These are phyloP conservation scores for Fusarium sp. DNA, from an alignment of 2,329 filamentous ascomycete species.

Conservation along the genomic window DNA sequence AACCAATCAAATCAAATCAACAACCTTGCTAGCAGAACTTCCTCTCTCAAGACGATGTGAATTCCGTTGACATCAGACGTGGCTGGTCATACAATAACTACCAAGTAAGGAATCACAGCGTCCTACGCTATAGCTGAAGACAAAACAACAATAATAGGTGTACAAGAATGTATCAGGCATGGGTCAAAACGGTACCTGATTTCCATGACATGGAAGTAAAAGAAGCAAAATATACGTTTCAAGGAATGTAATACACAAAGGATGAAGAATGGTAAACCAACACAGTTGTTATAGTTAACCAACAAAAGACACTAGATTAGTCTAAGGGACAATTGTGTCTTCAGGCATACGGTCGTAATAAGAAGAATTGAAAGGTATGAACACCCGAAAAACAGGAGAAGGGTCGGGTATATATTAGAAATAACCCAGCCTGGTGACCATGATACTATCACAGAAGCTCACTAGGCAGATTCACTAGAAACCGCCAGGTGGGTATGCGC, in stretches of 20 bases:
- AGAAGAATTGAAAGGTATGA: slow-evolving; percentile 4
- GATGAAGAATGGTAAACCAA: background rate
- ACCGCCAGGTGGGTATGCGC: slow-evolving; percentile 58
- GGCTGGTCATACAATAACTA: background rate
- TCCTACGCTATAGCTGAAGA: background rate
- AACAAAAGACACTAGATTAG: slow-evolving; percentile 19
- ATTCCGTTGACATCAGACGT: background rate
- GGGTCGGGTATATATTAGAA: background rate
- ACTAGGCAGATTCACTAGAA: slow-evolving; percentile 37
- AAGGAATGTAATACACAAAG: background rate
- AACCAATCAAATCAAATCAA: background rate
- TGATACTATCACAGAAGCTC: background rate
- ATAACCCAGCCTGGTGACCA: background rate
- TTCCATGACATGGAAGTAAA: background rate
- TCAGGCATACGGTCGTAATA: slow-evolving; percentile 10
- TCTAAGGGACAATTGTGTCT: slow-evolving; percentile 16
- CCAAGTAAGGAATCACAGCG: background rate
- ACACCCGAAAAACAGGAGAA: background rate
- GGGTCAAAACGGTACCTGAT: slow-evolving; percentile 5
- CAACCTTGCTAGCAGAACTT: background rate
- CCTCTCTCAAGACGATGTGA: background rate
- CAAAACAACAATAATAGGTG: background rate
- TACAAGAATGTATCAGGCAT: slow-evolving; percentile 1
- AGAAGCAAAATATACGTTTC: slow-evolving; percentile 3
- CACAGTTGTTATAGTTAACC: slow-evolving; percentile 2